Percentiles rank a stretch among this genome's conserved stretches.
Conservation (phyloP, 331 rosid genomes). For the Rhamnella rubrinervis region DNA sequence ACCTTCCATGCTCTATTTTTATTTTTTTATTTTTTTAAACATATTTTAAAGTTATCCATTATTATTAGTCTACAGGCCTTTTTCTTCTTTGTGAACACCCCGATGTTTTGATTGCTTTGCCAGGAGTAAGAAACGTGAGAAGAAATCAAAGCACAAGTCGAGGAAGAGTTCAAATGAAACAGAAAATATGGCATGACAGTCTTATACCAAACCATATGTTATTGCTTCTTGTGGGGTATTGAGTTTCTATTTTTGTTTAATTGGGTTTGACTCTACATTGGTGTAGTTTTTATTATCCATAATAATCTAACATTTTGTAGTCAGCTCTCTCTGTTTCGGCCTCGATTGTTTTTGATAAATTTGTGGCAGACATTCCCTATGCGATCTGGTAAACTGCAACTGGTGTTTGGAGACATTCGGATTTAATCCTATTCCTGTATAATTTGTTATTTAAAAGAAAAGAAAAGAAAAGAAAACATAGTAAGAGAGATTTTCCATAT, state of each 20-base stretch:
- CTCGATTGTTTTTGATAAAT: background rate
- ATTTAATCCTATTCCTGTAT: too few relatives aligned
- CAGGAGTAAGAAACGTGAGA: conserved; percentile 87
- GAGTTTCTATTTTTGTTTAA: background rate
- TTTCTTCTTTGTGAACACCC: conserved; percentile 8
- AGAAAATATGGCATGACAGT: conserved; percentile 26
- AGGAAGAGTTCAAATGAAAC: conserved; percentile 63
- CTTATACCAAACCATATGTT: conserved; percentile 26
- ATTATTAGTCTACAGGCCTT: background rate
- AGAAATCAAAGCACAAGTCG: conserved; percentile 91
- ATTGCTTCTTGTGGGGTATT: background rate
- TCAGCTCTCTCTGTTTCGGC: background rate
- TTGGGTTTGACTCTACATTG: background rate
- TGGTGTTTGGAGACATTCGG: background rate
- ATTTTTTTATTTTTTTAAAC: background rate
- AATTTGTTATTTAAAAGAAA: too few relatives aligned
- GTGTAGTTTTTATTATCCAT: background rate
- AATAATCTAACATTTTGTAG: too few relatives aligned
- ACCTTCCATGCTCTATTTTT: conserved; percentile 30
- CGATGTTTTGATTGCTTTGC: conserved; percentile 19
- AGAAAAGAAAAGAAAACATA: too few relatives aligned
- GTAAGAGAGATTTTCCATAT: too few relatives aligned
- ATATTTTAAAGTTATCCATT: background rate
- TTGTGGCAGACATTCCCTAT: too few relatives aligned
- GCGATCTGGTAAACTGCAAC: background rate